These are phyloP conservation scores for Cryptosporidium andersoni DNA, from an alignment of 169 alveolate species.

Conservation along the genomic window DNA sequence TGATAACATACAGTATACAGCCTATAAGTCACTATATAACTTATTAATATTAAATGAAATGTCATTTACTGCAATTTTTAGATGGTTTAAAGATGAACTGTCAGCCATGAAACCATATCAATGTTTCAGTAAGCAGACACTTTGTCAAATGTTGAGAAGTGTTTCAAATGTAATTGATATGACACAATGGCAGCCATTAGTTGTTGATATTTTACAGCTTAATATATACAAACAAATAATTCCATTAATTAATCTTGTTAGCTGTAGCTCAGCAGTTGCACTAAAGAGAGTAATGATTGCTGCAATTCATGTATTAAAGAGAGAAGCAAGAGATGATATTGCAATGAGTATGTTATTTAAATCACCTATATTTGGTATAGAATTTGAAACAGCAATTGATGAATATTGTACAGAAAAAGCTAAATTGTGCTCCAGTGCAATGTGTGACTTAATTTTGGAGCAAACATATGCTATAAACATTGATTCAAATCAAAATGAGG, in stretches of 20 bases:
- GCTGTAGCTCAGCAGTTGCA: conserved; percentile 86
- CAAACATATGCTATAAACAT: conserved; percentile 88
- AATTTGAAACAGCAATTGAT: conserved; percentile 80
- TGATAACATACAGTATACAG: background rate
- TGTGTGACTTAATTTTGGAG: conserved; percentile 86
- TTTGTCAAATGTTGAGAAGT: conserved; percentile 84
- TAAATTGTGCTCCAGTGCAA: conserved; percentile 80
- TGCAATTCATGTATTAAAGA: conserved; percentile 79
- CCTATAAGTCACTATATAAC: background rate
- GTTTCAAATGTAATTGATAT: conserved; percentile 85
- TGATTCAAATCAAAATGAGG: conserved; percentile 76
- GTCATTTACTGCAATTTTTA: background rate
- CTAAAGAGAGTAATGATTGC: conserved; percentile 83
- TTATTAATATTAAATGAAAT: background rate
- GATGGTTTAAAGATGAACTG: background rate
- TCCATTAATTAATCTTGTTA: conserved; percentile 80
- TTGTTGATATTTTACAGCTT: conserved; percentile 85
- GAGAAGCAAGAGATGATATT: conserved; percentile 76
- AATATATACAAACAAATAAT: conserved; percentile 83
- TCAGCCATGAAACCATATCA: background rate
- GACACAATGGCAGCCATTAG: conserved; percentile 88
- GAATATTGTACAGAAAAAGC: conserved; percentile 85
- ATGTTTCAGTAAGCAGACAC: background rate
- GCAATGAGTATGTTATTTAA: conserved; percentile 77
- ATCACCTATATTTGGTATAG: conserved; percentile 77